Evolutionary conservation across 768 basidiomycete genomes (phyloP).

Genomic region (Collybiopsis confluens): DNA sequence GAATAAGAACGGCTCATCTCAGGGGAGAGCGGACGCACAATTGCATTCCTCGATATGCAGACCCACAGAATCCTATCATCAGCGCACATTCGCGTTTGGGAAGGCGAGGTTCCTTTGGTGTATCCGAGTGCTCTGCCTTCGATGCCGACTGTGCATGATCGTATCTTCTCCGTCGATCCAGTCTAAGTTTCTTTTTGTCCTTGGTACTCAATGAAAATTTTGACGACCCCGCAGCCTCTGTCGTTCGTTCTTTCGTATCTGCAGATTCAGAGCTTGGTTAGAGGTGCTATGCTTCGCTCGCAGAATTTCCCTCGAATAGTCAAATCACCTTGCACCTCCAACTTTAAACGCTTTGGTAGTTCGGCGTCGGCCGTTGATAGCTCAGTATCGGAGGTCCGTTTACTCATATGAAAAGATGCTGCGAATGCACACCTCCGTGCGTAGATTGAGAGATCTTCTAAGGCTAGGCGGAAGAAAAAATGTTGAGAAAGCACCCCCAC

Average conservation of each 20-base stretch:
- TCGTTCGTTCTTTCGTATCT: no score
- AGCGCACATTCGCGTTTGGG: constrained; percentile 86
- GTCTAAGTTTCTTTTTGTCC: neutral
- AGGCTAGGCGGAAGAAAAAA: no score
- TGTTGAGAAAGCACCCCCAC: no score
- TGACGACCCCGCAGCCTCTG: neutral
- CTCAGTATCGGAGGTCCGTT: neutral
- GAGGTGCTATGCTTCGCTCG: neutral
- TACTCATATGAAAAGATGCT: neutral
- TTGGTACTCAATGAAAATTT: neutral
- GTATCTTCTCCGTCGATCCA: neutral
- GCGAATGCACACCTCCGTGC: neutral
- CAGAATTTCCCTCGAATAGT: neutral
- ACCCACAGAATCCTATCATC: constrained; percentile 87
- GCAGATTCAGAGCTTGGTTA: no score
- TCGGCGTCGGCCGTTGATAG: neutral
- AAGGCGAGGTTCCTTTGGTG: constrained; percentile 50
- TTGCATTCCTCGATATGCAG: constrained; percentile 93
- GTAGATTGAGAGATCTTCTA: no score
- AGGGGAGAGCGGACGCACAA: constrained; percentile 60
- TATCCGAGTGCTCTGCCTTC: constrained; percentile 3
- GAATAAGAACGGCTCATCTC: neutral
- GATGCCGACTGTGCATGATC: neutral
- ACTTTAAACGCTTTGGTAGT: neutral
- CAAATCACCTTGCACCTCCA: neutral